Base-by-base conservation (phyloP, 2,329 filamentous ascomycete species). In the Fusarium sp. region DNA sequence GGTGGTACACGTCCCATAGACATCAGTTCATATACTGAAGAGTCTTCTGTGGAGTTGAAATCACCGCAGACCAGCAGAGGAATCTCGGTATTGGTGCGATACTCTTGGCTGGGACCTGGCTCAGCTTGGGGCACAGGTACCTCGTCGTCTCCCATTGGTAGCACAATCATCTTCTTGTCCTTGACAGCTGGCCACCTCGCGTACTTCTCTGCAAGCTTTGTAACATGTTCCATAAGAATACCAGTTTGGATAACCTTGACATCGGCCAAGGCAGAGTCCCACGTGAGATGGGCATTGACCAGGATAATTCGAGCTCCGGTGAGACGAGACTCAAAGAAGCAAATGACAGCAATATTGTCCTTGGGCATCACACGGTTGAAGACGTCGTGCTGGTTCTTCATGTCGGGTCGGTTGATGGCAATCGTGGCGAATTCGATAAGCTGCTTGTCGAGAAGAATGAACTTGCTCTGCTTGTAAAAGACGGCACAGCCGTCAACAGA, bases 331-430 rank as follows among this genome's bases (percentile, higher is more conserved):
- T 99, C 96, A 70, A 99, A 90, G 85, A 98, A 97, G 62, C 93
- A 91, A 52, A 97, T 90, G 52, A 97, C 92, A 21, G 93, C 96
- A 81, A 99, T 97, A 80, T 98, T 95, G 86, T 99, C 96, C 83
- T 96, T 94, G 69, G 95, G 95, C 96, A 98, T 98, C 68, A 99
- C 93, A 33, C 96, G 93, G 81, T 99, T 99, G 87, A 97, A 98
- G 63, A 98, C 95, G 78, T 99, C 96, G 79, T 97, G 94, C 78
- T 97, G 94, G 63, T 95, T 94, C 84, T 98, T 98, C 90, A 98
- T 97, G 80, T 98, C 96, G 6, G 95, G 94, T 73, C 96, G 88
- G 79, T 97, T 96, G 82, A 99, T 97, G 73, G 95, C 95, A 63
- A 94, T 93, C 66, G 94, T 92, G 41, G 93, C 92, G 80, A 98